Evolutionary conservation across 768 basidiomycete genomes (phyloP).

Genomic region (Clitopilus passeckerianus): DNA sequence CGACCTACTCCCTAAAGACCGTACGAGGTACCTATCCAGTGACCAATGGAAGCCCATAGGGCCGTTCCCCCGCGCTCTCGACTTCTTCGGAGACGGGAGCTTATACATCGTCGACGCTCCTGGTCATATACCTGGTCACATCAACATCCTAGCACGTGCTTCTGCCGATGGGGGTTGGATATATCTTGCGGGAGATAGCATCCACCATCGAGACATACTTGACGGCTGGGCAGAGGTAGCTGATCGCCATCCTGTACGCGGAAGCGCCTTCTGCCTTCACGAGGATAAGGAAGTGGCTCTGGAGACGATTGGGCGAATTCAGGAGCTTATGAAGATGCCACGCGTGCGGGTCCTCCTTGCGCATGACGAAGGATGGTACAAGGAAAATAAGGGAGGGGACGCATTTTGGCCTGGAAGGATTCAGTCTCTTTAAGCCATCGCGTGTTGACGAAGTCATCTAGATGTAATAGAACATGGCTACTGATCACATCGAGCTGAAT

Average conservation of each 20-base stretch:
- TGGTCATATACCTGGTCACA: conserved; percentile 48
- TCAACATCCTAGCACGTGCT: conserved; percentile 47
- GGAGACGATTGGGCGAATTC: conserved; percentile 23
- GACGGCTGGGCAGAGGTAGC: conserved; percentile 36
- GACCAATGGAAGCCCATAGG: neutral
- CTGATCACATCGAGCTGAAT: no score
- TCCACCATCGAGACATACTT: conserved; percentile 44
- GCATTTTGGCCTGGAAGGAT: conserved; percentile 41
- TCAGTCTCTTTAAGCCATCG: conserved; percentile 7
- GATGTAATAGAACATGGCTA: no score
- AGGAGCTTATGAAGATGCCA: neutral
- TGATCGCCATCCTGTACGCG: conserved; percentile 11
- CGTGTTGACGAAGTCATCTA: no score
- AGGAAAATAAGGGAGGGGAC: conserved; percentile 33
- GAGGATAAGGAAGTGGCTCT: conserved; percentile 33
- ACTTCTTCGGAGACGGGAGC: conserved; percentile 51
- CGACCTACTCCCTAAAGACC: neutral
- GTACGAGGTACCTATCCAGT: neutral
- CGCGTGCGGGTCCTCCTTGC: conserved; percentile 28
- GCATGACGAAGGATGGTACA: conserved; percentile 51
- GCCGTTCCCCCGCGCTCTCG: conserved; percentile 29
- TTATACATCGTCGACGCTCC: conserved; percentile 50
- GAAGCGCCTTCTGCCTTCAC: conserved; percentile 32
- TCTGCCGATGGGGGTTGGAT: conserved; percentile 47
- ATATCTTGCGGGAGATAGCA: conserved; percentile 46